Percentiles rank a stretch among this genome's conserved stretches.
Conservation (phyloP, 768 basidiomycete species). For the Xerocomellus dryophilus region DNA sequence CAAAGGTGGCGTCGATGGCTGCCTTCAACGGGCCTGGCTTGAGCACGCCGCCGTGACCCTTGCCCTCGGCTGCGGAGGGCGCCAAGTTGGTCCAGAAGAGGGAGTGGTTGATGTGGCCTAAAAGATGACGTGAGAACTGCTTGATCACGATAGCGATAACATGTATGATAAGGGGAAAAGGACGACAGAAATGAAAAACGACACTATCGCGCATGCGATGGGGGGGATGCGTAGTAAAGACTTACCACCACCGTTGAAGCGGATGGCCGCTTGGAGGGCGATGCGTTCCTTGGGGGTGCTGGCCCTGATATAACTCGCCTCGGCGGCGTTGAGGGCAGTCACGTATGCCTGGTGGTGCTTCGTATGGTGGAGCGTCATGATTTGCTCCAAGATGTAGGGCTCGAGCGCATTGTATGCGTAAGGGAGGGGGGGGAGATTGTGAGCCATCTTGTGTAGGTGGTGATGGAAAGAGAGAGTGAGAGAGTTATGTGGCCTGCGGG, state of each 20-base stretch:
- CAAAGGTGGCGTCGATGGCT: conserved; percentile 62
- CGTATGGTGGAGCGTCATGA: conserved; percentile 92
- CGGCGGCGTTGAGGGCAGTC: conserved; percentile 87
- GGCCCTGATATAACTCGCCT: conserved; percentile 67
- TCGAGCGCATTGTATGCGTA: conserved; percentile 88
- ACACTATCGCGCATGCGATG: background rate
- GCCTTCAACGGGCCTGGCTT: conserved; percentile 62
- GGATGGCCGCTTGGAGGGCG: conserved; percentile 84
- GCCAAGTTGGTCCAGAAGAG: conserved; percentile 96
- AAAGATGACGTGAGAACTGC: background rate
- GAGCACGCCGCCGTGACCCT: conserved; percentile 60
- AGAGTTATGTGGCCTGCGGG: background rate
- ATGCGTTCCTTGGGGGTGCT: conserved; percentile 75
- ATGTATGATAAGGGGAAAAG: background rate
- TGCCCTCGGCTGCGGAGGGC: conserved; percentile 49
- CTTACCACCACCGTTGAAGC: conserved; percentile 95
- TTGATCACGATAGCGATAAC: conserved; percentile 14
- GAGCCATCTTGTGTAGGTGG: conserved; percentile 33
- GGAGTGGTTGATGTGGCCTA: conserved; percentile 90
- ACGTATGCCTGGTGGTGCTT: conserved; percentile 97
- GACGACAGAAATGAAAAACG: background rate
- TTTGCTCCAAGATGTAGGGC: conserved; percentile 88
- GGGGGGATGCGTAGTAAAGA: conserved; percentile 9
- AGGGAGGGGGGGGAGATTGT: conserved; percentile 69
- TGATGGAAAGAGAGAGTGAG: conserved; percentile 1